These are phyloP conservation scores for Yarrowia deformans DNA, from an alignment of 805 yeast genomes.

Conservation along the genomic window DNA sequence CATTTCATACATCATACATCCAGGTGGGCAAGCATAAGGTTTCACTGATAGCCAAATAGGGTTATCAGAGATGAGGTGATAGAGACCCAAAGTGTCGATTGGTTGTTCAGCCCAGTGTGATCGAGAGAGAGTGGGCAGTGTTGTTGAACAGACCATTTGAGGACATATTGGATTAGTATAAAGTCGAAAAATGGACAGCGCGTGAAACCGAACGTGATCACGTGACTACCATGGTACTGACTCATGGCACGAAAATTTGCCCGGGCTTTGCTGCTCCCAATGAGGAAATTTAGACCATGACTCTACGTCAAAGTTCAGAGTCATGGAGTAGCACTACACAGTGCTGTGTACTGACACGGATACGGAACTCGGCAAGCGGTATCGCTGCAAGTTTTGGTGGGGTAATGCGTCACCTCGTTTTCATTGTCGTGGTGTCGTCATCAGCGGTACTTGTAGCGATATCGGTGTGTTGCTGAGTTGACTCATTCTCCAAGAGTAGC, in stretches of 20 bases:
- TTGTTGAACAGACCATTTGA: no score
- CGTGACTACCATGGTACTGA: no score
- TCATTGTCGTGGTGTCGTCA: no score
- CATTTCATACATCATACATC: neutral
- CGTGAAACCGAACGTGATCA: no score
- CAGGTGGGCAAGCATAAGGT: neutral
- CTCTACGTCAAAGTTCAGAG: conserved; percentile 8
- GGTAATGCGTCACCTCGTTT: neutral
- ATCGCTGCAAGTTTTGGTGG: conserved; percentile 2
- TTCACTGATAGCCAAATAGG: conserved; percentile 9
- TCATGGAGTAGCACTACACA: neutral
- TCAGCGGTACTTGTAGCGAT: neutral
- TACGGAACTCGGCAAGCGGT: conserved; percentile 10
- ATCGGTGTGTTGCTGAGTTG: neutral
- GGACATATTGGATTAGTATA: no score
- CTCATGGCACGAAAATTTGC: no score
- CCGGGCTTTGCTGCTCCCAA: no score
- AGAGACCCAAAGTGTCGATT: conserved; percentile 1
- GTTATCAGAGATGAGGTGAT: conserved; percentile 35
- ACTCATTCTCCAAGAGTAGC: no score
- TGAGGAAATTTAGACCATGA: neutral
- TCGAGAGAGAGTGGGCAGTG: no score
- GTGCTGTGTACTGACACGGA: no score
- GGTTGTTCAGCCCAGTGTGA: neutral
- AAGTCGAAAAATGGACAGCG: no score